Base-by-base conservation (phyloP, 2,329 filamentous ascomycete species). In the Dissoconium aciculare region DNA sequence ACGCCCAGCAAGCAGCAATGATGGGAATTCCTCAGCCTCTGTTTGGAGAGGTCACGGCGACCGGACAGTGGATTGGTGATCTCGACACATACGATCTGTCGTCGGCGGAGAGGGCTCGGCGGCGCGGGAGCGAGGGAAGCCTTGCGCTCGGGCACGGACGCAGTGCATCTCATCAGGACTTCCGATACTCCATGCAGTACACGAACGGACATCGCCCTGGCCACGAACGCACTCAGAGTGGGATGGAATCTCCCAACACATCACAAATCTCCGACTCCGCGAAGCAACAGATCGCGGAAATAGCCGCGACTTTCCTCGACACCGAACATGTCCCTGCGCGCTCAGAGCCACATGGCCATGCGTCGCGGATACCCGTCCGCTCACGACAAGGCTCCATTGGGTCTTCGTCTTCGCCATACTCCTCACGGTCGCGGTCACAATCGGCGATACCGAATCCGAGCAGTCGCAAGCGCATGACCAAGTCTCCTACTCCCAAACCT, bases 11-110 rank as follows among this genome's bases (percentile, higher is more conserved):
- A 42, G 9, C 40, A 40, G 26, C 38, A 41, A 9, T 29, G 40
- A 5, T 35, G 31, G 27, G 39, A 39, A 19, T 36, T 42, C 8
- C 31, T 23, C 27, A 66, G 38, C 68, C 80, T 19, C 58, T 85
- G 12, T 87, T 87, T 57, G 80, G 80, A 21, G 81, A 85, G 53
- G 67, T 85, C 42, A 58, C 73, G 15, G 66, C 71, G n/a, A 62
- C 71, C 21, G 64, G 50, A 71, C 42, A 63, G 62, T 44, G 62
- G 69, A 49, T 49, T 34, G 50, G 49, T 28, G 51, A 53, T 32
- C 52, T 52, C 29, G 41, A 42, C 14, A 23, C 38, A 16, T 27
- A 43, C 11, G 38, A 40, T 19, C 35, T 47, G n/a, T 45, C 43
- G 4, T 39, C 37, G 15, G 43, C 47, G 14, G 36, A 43, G 15